Evolutionary conservation across 352 stramenopile species (phyloP).

Genomic region (Phytophthora litchii): DNA sequence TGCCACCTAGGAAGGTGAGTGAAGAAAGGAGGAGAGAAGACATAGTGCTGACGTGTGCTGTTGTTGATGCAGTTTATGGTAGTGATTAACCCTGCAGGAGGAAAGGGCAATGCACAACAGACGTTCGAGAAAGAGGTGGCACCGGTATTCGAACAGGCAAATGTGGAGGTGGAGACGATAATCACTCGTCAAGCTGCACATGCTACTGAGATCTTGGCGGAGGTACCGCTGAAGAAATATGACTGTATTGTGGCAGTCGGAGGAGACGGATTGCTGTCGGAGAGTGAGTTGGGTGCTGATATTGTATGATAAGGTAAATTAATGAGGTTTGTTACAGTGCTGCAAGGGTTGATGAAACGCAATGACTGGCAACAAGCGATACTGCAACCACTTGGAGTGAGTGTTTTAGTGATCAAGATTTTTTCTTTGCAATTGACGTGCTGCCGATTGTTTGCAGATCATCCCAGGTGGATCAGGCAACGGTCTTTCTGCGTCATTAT

Average conservation of each 20-base stretch:
- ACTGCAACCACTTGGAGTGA: slow-evolving; percentile 55
- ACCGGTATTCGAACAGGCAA: slow-evolving; percentile 58
- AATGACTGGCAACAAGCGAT: slow-evolving; percentile 65
- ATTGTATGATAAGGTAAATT: slow-evolving; percentile 4
- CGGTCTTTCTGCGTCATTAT: slow-evolving; percentile 59
- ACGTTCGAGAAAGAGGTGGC: slow-evolving; percentile 58
- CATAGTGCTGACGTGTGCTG: not conserved
- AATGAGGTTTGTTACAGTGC: slow-evolving; percentile 42
- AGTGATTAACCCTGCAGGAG: slow-evolving; percentile 73
- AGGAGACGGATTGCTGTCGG: slow-evolving; percentile 70
- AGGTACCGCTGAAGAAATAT: slow-evolving; percentile 54
- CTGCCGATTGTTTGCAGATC: slow-evolving; percentile 27
- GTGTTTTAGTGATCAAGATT: slow-evolving; percentile 5
- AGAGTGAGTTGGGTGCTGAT: slow-evolving; percentile 51
- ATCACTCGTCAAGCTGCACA: slow-evolving; percentile 60
- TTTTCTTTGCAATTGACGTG: slow-evolving; percentile 2
- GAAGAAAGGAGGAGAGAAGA: not conserved
- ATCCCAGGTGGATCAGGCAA: slow-evolving; percentile 70
- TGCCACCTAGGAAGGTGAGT: slow-evolving; percentile 26
- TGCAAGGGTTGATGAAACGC: slow-evolving; percentile 76
- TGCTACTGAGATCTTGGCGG: slow-evolving; percentile 54
- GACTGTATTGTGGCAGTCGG: slow-evolving; percentile 73
- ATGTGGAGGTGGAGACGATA: slow-evolving; percentile 60
- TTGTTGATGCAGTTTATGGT: slow-evolving; percentile 57
- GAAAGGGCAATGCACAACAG: slow-evolving; percentile 52